A percentile compares a stretch with the other conserved stretches of the same genome.
These are phyloP conservation scores for Phytophthora citrophthora DNA, from an alignment of 352 stramenopile genomes.

Conservation along the genomic window DNA sequence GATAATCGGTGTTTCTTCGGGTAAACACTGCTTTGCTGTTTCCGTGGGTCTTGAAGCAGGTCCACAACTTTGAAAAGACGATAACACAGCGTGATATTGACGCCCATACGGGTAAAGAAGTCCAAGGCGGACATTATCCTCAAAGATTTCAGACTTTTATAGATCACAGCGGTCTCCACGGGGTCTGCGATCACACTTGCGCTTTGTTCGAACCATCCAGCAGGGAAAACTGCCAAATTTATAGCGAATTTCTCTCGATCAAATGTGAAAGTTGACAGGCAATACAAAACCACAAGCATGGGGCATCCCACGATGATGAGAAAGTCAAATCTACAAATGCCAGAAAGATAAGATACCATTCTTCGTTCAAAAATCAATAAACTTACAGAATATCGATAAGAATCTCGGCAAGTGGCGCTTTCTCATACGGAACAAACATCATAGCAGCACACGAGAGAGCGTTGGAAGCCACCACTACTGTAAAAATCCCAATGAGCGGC, in stretches of 20 bases:
- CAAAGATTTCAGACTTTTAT: constrained; percentile 38
- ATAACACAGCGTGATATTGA: constrained; percentile 32
- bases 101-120: constrained; percentile 40
- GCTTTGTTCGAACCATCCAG: constrained; percentile 32
- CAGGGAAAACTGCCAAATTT: constrained; percentile 26
- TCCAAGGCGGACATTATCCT: constrained; percentile 33
- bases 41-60: constrained; percentile 7
- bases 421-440: constrained; percentile 26
- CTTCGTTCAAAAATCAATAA: too few species aligned
- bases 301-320: constrained; percentile 27
- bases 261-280: constrained; percentile 30
- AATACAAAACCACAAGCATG: constrained; percentile 32
- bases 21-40: constrained; percentile 12
- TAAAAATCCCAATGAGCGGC: constrained; percentile 21
- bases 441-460: constrained; percentile 13
- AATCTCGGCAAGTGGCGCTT: constrained; percentile 11
- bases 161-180: constrained; percentile 28
- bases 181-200: constrained; percentile 33
- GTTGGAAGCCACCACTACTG: constrained; percentile 21
- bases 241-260: constrained; percentile 26
- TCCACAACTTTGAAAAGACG: constrained; percentile 15
- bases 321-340: constrained; percentile 35
- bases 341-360: background rate
- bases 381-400: constrained; percentile 40
- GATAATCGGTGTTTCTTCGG: constrained; percentile 13